Evolutionary conservation across 2,329 filamentous ascomycete genomes (phyloP).

Genomic region (Exophiala dermatitidis): DNA sequence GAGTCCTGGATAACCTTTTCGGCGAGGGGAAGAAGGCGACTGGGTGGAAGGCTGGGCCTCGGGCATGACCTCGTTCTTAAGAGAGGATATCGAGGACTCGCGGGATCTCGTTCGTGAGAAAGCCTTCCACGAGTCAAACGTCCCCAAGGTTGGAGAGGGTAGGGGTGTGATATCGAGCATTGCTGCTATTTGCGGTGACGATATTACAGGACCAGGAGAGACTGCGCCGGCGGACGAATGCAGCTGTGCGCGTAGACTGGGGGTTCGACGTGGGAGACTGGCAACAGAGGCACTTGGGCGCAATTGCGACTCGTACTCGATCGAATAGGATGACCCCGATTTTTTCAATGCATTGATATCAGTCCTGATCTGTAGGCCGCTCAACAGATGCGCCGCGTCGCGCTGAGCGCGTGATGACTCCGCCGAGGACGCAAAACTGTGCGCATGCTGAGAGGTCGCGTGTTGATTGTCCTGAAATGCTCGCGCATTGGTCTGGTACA

Average conservation of each 20-base stretch:
- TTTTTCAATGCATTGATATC: conserved; percentile 17
- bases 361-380: conserved; percentile 25
- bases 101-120: conserved; percentile 40
- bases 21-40: conserved; percentile 28
- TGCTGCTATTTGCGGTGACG: conserved; percentile 66
- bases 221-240: conserved; percentile 40
- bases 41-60: conserved; percentile 10
- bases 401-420: conserved; percentile 5
- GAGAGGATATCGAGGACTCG: conserved; percentile 37
- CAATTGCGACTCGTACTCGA: conserved; percentile 30
- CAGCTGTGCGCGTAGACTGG: conserved; percentile 39
- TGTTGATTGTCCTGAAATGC: conserved; percentile 18
- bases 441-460: conserved; percentile 19
- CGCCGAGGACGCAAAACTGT: conserved; percentile 3
- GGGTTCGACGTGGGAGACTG: conserved; percentile 39
- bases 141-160: conserved; percentile 67
- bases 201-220: conserved; percentile 59
- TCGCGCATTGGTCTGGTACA: conserved; percentile 10
- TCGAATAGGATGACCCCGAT: conserved; percentile 18
- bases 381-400: conserved; percentile 20
- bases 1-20: conserved; percentile 38
- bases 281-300: conserved; percentile 38
- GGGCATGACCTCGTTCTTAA: conserved; percentile 27
- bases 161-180: conserved; percentile 74
- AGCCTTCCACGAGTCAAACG: conserved; percentile 58